A percentile compares a stretch with the other conserved stretches of the same genome.
Conservation (phyloP, 148 eudicot genomes). For the Amaranthus cruentus region DNA sequence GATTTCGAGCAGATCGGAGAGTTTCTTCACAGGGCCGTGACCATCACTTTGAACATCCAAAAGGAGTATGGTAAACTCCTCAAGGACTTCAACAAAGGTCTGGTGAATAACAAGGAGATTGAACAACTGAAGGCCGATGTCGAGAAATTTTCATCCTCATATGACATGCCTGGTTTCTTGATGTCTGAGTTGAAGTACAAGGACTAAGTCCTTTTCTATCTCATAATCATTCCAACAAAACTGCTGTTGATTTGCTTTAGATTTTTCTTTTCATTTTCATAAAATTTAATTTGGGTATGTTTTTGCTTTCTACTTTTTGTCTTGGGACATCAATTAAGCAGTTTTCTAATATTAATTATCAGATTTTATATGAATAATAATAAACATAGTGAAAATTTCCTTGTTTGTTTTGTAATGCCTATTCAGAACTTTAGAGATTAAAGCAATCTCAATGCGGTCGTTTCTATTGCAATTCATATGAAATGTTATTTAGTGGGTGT, state of each 20-base stretch:
- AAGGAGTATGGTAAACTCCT: constrained; percentile 92
- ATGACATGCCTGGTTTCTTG: constrained; percentile 94
- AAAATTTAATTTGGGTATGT: neutral
- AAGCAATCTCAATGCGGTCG: no score
- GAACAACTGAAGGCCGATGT: constrained; percentile 89
- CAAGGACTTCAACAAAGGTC: constrained; percentile 97
- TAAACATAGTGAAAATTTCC: neutral
- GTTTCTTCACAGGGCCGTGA: constrained; percentile 86
- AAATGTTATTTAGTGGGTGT: no score
- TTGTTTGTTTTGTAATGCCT: no score
- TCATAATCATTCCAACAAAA: neutral
- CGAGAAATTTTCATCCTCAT: constrained; percentile 73
- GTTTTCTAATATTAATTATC: neutral
- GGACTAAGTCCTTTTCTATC: no score
- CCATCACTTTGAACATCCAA: constrained; percentile 70
- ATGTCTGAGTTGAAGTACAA: constrained; percentile 85
- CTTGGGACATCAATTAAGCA: neutral
- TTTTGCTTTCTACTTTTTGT: neutral
- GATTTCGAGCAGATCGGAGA: constrained; percentile 97
- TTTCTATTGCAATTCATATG: no score
- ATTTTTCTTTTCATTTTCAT: neutral
- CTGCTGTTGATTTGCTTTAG: neutral
- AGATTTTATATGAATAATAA: constrained; percentile 6
- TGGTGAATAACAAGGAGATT: constrained; percentile 86
- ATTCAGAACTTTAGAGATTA: no score